Percentiles rank a stretch among this genome's conserved stretches.
phyloP scores from a whole-genome alignment of 176 grass and related monocot species.

The Leersia perrieri region DNA sequence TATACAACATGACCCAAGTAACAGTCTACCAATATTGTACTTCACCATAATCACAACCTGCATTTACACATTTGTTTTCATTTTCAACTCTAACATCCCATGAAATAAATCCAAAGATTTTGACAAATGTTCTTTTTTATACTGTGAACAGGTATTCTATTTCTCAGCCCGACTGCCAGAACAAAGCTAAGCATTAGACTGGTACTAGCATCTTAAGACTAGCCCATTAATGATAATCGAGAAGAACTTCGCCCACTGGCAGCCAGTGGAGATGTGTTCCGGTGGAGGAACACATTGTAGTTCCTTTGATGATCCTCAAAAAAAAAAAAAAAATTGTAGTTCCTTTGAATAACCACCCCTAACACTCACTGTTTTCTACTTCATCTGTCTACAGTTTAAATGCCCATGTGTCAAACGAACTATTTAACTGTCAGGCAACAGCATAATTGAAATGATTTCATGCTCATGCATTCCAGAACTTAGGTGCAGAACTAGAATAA shows the following conservation, averaged over 20 bases:
- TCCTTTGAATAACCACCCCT: slow-evolving; percentile 71
- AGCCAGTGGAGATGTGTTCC: slow-evolving; percentile 61
- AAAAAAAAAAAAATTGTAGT: slow-evolving; percentile 59
- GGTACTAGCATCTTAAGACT: slow-evolving; percentile 65
- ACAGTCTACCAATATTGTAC: slow-evolving; percentile 7
- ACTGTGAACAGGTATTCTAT: background rate
- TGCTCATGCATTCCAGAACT: background rate
- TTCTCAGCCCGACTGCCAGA: background rate
- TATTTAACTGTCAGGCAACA: background rate
- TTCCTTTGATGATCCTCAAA: too few species aligned
- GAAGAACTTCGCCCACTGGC: slow-evolving; percentile 68
- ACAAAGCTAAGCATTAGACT: slow-evolving; percentile 50
- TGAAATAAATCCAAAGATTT: slow-evolving; percentile 27
- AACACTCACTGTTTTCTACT: slow-evolving; percentile 76
- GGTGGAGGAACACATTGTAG: slow-evolving; percentile 43
- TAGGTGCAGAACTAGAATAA: background rate
- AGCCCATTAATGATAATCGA: slow-evolving; percentile 55
- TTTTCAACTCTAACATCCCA: slow-evolving; percentile 35
- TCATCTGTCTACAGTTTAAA: slow-evolving; percentile 46
- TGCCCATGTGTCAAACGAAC: background rate
- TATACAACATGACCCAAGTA: slow-evolving; percentile 38
- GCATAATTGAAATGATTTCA: background rate
- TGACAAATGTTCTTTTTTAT: background rate
- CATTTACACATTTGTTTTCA: slow-evolving; percentile 48
- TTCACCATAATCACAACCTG: slow-evolving; percentile 45